These are phyloP conservation scores for Sanghuangporus sanghuang DNA, from an alignment of 1,284 basidiomycete genomes.

Conservation along the genomic window DNA sequence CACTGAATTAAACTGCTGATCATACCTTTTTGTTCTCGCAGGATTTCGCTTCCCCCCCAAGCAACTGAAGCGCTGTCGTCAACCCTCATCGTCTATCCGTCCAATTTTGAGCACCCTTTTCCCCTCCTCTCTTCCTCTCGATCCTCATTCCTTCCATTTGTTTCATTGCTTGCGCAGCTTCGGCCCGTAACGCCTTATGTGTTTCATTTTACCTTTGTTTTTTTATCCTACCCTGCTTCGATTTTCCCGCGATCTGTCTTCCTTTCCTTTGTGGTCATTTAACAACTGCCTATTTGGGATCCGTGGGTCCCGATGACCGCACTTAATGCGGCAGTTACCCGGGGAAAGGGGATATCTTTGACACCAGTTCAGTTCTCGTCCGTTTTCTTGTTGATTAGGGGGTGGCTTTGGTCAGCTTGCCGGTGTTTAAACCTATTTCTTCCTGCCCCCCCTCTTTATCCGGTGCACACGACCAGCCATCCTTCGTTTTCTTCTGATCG, in stretches of 20 bases:
- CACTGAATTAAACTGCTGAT: background rate
- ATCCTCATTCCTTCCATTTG: background rate
- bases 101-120: background rate
- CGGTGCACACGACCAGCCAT: background rate
- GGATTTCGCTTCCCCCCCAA: background rate
- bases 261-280: background rate
- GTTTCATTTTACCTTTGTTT: background rate
- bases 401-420: background rate
- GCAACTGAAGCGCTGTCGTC: background rate
- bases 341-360: background rate
- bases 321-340: background rate
- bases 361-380: background rate
- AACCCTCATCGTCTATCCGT: background rate
- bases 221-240: background rate
- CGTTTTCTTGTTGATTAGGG: background rate
- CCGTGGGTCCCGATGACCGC: background rate
- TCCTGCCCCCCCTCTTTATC: background rate
- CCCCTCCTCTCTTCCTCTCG: background rate
- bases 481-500: background rate
- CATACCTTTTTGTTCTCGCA: background rate
- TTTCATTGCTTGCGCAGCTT: background rate
- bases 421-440: background rate
- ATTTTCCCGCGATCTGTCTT: background rate
- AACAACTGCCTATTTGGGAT: background rate
- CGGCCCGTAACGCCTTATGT: background rate